Base-by-base conservation (phyloP, 2,329 filamentous ascomycete genomes). In the Colletotrichum brevisporum region DNA sequence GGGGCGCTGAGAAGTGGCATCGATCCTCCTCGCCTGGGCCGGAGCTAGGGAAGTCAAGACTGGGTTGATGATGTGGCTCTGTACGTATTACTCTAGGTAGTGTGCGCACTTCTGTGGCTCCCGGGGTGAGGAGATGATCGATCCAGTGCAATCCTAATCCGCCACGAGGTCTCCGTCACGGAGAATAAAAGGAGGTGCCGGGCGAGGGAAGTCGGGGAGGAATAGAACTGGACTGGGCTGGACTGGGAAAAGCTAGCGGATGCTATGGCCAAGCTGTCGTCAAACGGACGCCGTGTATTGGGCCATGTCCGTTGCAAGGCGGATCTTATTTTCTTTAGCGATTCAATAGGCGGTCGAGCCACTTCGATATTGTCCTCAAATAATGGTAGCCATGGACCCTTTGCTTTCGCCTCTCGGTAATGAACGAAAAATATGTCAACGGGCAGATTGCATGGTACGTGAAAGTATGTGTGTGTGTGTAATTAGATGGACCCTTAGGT, bases 101-200 rank as follows among this genome's bases (percentile, higher is more conserved):
- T 36, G 31, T 36, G 31, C 31, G 31, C 31, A 13, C 21, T n/a
- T 13, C 15, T 16, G 52, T 57, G 64, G 64, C 45, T 47, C 59
- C 59, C 57, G 60, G 60, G 45, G 53, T 18, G 41, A 39, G 36
- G 36, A 64, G 65, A 64, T 64, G 65, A 68, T 53, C 47, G 65
- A 48, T 64, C 53, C 60, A 53, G 52, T 52, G 36, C 48, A 59
- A 59, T 59, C 43, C 56, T 21, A 63, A 57, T 41, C 61, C 54
- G 50, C 43, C 27, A 67, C 13, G 54, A 36, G 45, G 24, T 55
- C 31, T 51, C 55, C 66, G 50, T 57, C 62, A 27, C 60, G 55
- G 55, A 50, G 41, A 64, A 54, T 64, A 54, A 59, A 64, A 52
- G 45, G 45, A 63, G 53, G 61, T 56, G 60, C 27, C 53, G 27